These are phyloP conservation scores for Dalbergia cochinchinensis DNA, from an alignment of 306 rosid genomes.

Conservation along the genomic window DNA sequence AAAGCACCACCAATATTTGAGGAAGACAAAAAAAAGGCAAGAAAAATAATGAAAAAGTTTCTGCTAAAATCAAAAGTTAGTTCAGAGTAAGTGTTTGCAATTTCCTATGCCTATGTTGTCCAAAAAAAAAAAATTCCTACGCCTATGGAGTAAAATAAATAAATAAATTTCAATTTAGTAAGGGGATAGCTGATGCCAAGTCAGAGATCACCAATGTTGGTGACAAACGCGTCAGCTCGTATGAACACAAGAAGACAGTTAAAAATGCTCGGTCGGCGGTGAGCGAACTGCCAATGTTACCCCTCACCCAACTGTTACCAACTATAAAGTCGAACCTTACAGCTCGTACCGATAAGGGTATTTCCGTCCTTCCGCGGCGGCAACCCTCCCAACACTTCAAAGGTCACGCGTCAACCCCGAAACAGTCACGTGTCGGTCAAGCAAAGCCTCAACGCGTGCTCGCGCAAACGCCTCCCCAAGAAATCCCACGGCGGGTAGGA, in stretches of 20 bases:
- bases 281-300: conserved; percentile 22
- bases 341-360: conserved; percentile 39
- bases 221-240: conserved; percentile 45
- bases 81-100: too few species aligned
- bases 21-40: too few species aligned
- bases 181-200: background rate
- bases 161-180: background rate
- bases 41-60: too few species aligned
- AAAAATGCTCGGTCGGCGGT: conserved; percentile 45
- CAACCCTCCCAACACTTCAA: conserved; percentile 31
- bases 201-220: conserved; percentile 38
- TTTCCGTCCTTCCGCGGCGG: background rate
- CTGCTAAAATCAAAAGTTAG: too few species aligned
- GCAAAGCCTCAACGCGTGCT: conserved; percentile 41
- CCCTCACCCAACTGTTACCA: conserved; percentile 6
- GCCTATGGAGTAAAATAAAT: background rate
- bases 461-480: background rate
- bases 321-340: conserved; percentile 52
- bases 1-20: too few species aligned
- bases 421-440: conserved; percentile 61
- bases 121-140: too few species aligned
- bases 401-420: conserved; percentile 58
- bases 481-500: background rate
- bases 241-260: conserved; percentile 39
- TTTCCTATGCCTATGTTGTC: background rate